Base-by-base conservation (phyloP, 768 basidiomycete genomes). In the Tulasnella sp. region DNA sequence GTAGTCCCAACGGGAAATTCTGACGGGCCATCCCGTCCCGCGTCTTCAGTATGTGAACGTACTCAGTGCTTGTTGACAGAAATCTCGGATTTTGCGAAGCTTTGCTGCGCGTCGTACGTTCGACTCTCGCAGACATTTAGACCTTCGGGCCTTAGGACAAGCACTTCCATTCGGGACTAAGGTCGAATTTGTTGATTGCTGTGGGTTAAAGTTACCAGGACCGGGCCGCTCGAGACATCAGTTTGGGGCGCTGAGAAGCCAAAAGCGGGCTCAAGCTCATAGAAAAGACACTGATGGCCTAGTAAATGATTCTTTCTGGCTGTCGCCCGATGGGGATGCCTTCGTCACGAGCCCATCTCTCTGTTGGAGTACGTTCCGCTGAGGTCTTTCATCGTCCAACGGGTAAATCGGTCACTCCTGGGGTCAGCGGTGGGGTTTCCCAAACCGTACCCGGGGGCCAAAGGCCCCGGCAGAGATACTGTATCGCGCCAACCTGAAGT, bases 31-130 rank as follows among this genome's bases (percentile, higher is more conserved):
- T 31, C 62, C 62, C 62, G 62, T 14, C 62, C 31, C 62, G 34
- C 34, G 62, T 68, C 62, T 27, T 68, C 62, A n/a, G 62, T 68
- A 68, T 68, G 62, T 68, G 62, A 68, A 68, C 62, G 62, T 27
- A 68, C 34, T 68, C 34, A 6, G 34, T 34, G 34, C 62, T 68
- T 12, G 24, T 4, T 8, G 58, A 62, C 58, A 27, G 14, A 62
- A 62, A 62, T 62, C 58, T 62, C 58, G 58, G 58, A 62, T 62
- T 3, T 62, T n/a, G 58, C 58, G 58, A 62, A 62, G 58, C 58
- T 10, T 62, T 34, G 58, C 58, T 62, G 58, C n/a, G 27, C 58
- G 21, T 62, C 9, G 58, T 27, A 27, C 58, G 24, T n/a, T 62
- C 58, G 58, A 14, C 18, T 10, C 31, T 34, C 18, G 24, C 58